phyloP scores from a whole-genome alignment of 208 protist species.

The Crithidia fasciculata region DNA sequence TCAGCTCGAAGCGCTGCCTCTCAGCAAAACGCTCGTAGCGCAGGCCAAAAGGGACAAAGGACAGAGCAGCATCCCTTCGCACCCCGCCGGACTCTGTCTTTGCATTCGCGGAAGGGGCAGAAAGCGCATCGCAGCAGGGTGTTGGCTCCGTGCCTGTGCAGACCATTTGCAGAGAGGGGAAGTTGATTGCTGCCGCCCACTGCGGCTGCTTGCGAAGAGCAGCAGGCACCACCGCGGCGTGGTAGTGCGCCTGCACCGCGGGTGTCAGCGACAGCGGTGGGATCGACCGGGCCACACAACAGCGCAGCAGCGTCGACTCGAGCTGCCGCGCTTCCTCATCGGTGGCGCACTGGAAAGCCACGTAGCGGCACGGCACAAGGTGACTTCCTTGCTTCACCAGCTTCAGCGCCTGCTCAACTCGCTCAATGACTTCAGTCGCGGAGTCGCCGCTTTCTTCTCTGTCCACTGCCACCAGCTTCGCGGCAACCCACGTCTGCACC shows the following conservation, averaged over 20 bases:
- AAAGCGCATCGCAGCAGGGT: slow-evolving; percentile 7
- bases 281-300: slow-evolving; percentile 14
- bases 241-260: slow-evolving; percentile 15
- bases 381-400: slow-evolving; percentile 9
- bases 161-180: slow-evolving; percentile 24
- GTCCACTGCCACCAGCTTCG: background rate
- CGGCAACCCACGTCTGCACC: slow-evolving; percentile 19
- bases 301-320: slow-evolving; percentile 24
- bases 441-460: background rate
- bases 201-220: slow-evolving; percentile 20
- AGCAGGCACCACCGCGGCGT: slow-evolving; percentile 6
- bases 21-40: slow-evolving; percentile 20
- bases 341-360: slow-evolving; percentile 23
- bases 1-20: slow-evolving; percentile 28
- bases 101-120: too few relatives aligned
- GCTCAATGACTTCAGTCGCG: background rate
- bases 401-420: slow-evolving; percentile 11
- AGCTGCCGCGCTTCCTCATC: slow-evolving; percentile 15
- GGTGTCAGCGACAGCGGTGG: slow-evolving; percentile 17
- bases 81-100: background rate
- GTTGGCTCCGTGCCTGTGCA: slow-evolving; percentile 28
- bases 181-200: slow-evolving; percentile 6
- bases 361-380: slow-evolving; percentile 29
- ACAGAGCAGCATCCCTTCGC: slow-evolving; percentile 15
- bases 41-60: slow-evolving; percentile 20